Evolutionary conservation across 1,284 basidiomycete species (phyloP), one percentile per base, ranked within the genome.

Genomic region (Farysia itapuensis): DNA sequence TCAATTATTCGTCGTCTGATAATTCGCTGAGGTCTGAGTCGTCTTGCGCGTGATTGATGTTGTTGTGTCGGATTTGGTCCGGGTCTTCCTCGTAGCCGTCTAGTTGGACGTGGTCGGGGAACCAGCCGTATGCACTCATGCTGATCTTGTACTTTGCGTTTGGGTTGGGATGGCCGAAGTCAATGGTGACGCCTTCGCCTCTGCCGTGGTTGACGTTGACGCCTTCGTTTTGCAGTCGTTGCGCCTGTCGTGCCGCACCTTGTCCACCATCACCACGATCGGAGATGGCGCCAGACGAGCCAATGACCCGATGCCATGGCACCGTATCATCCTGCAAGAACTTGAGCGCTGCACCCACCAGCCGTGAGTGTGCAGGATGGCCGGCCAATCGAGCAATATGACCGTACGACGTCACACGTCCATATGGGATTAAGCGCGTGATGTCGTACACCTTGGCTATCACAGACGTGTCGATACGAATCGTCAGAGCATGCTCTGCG

Each of bases 211-310:
- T 54, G 7, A 75, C 47, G 23, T 39, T 43, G 18, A 75, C 64
- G 7, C 66, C 64, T 47, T 75, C 73, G 2, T 30, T 1, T 3
- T 31, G 47, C 6, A 75, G 39, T 4, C 51, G 25, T 19, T 72
- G 44, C 0, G 72, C 74, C 41, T 76, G 74, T 1, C 64, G 13
- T 2, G 39, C 29, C 4, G 72, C 72, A 4, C 64, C 74, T 3
- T 47, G 33, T 1, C 72, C 74, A 12, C 70, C 70, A 41, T 74
- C 72, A 11, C 74, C 74, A n/a, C 74, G 54, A 18, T 70, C 66
- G 5, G 71, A 64, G 37, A 76, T 74, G 20, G 58, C 48, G 2
- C 74, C 74, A 12, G 54, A 58, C 1, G 74, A 43, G 13, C 52
- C 43, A 28, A 76, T 57, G 19, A 76, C 72, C 8, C 74, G 58